These are phyloP conservation scores for Setaria viridis DNA, from an alignment of 202 grass and related monocot species.

Conservation along the genomic window DNA sequence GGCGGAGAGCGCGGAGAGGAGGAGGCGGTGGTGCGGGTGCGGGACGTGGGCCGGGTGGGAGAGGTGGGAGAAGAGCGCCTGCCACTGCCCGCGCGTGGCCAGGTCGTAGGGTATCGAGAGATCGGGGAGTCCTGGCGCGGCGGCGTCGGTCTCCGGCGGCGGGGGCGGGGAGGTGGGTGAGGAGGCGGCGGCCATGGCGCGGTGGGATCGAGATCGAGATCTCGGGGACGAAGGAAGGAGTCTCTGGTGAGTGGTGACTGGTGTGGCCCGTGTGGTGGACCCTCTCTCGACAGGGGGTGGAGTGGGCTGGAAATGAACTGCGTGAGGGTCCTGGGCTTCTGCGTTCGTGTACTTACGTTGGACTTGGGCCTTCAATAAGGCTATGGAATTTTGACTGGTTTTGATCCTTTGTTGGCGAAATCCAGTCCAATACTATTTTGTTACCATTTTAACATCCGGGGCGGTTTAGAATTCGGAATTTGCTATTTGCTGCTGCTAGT, in stretches of 20 bases:
- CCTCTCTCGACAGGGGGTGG: neutral
- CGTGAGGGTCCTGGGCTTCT: neutral
- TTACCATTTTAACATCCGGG: no score
- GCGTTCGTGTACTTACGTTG: neutral
- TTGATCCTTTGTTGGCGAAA: no score
- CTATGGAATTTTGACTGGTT: neutral
- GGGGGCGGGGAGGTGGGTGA: slow-evolving; percentile 31
- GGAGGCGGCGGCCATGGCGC: slow-evolving; percentile 43
- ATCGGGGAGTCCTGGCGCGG: slow-evolving; percentile 45
- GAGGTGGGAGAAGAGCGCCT: slow-evolving; percentile 64
- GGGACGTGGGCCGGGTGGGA: slow-evolving; percentile 49
- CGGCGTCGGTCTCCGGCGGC: slow-evolving; percentile 11
- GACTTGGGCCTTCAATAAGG: neutral
- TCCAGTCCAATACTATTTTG: no score
- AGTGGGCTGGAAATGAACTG: slow-evolving; percentile 8
- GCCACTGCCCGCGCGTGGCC: slow-evolving; percentile 76
- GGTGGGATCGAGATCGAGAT: slow-evolving; percentile 42
- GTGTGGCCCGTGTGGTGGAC: neutral
- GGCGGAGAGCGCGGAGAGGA: slow-evolving; percentile 72
- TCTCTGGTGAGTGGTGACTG: no score
- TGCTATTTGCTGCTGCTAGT: no score
- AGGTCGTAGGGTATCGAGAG: slow-evolving; percentile 62
- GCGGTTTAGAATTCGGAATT: no score
- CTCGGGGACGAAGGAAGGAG: slow-evolving; percentile 36
- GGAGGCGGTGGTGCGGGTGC: slow-evolving; percentile 76